These are phyloP conservation scores for Effrenium voratum DNA, from an alignment of 73 alveolate genomes.

Conservation along the genomic window DNA sequence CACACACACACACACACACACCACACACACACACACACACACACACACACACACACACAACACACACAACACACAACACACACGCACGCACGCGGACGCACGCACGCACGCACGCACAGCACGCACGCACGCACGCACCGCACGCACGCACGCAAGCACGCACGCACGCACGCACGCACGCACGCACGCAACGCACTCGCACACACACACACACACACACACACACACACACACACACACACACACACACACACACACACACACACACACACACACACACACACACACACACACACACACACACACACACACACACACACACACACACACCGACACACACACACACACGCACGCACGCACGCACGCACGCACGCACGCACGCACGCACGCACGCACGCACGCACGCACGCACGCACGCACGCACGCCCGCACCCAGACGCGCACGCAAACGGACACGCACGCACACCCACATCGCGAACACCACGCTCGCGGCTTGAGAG, in stretches of 20 bases:
- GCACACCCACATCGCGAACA: neutral
- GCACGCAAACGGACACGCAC: neutral
- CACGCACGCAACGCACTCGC: neutral
- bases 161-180: too few species aligned
- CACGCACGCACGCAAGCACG: too few species aligned
- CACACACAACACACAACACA: too few species aligned
- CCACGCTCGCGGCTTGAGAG: too few species aligned
- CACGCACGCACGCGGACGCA: too few species aligned
- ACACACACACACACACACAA: too few species aligned
- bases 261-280: neutral
- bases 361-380: neutral
- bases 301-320: neutral
- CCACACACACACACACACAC: too few species aligned
- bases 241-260: neutral
- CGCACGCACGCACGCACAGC: too few species aligned
- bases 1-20: too few species aligned
- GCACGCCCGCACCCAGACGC: neutral
- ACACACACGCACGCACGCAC: neutral
- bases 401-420: neutral
- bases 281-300: neutral
- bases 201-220: neutral
- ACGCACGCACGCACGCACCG: too few species aligned
- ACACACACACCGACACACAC: neutral
- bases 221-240: neutral
- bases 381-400: neutral